Evolutionary conservation across 495 filamentous ascomycete species (phyloP), one percentile per base, ranked within the genome.

Genomic region (Aspergillus indologenus): DNA sequence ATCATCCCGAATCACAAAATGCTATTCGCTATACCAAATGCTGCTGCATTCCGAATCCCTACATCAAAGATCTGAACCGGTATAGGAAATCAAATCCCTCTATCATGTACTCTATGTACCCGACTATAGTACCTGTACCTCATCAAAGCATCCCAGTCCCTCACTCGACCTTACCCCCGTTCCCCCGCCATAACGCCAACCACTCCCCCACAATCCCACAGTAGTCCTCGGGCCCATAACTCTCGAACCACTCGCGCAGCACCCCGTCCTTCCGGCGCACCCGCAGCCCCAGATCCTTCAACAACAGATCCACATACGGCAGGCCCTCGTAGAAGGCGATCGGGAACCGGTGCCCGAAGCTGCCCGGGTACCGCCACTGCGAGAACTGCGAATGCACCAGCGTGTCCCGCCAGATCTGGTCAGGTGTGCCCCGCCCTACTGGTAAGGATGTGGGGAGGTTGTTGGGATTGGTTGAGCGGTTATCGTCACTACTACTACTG

Each of bases 251-350:
- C 23, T 51, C 48, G 24, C 24, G 15, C 9, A 24, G 18, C 24
- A 24, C 24, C 7, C 23, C 29, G 5, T 17, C 23, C n/a, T 51
- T 51, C 15, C 48, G 3, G 24, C 48, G n/a, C 18, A 17, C n/a
- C 3, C 64, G 48, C 21, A 87, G 63, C n/a, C 88, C 88, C 45
- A 93, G 59, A 61, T 92, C 89, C 2, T 70, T 68, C 48, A 90
- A 65, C 69, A 92, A 61, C 64, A 90, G 61, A 70, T 92, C 90
- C 4, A 90, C 65, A 64, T 91, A 94, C 18, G 90, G 87, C 42
- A 91, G 62, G 0, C 76, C 79, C 65, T 93, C 89, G 63, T 89
- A 91, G 45, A 87, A 84, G 57, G 89, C 81, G 61, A 90, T 87
- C 0, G 86, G 86, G 59, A 81, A 82, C 61, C 81, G 77, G 21